Percentiles rank a stretch among this genome's conserved stretches.
phyloP scores from a whole-genome alignment of 805 yeast genomes.

The Cephaloascus albidus region DNA sequence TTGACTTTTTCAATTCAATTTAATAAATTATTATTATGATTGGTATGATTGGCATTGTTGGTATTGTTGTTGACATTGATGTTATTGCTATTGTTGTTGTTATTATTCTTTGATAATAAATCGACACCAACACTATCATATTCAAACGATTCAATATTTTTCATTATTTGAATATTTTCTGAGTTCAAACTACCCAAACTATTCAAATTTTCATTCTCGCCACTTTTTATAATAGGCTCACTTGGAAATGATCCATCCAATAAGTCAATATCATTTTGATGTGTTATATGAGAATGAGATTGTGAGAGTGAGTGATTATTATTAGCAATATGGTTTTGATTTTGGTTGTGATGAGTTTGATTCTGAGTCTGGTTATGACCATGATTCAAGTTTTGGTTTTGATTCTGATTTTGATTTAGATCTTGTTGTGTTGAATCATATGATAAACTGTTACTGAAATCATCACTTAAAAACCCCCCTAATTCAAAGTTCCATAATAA shows the following conservation, averaged over 20 bases:
- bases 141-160: constrained; percentile 1
- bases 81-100: background rate
- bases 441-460: constrained; percentile 10
- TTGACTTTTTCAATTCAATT: background rate
- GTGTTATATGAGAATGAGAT: too few relatives aligned
- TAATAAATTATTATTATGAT: too few relatives aligned
- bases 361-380: background rate
- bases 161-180: constrained; percentile 2
- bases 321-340: too few relatives aligned
- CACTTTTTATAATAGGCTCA: too few relatives aligned
- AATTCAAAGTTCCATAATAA: constrained; percentile 57
- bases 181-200: too few relatives aligned
- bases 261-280: constrained; percentile 11
- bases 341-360: constrained; percentile 1
- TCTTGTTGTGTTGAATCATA: background rate
- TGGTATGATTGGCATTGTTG: constrained; percentile 1
- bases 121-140: constrained; percentile 8
- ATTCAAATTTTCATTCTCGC: too few relatives aligned
- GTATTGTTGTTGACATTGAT: background rate
- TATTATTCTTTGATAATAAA: constrained; percentile 6
- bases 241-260: constrained; percentile 10
- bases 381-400: background rate
- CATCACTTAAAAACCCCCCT: constrained; percentile 39
- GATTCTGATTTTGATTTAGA: background rate
- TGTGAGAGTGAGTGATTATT: too few relatives aligned